Evolutionary conservation across 2,329 filamentous ascomycete genomes (phyloP).

Genomic region (Penicillium concentricum): DNA sequence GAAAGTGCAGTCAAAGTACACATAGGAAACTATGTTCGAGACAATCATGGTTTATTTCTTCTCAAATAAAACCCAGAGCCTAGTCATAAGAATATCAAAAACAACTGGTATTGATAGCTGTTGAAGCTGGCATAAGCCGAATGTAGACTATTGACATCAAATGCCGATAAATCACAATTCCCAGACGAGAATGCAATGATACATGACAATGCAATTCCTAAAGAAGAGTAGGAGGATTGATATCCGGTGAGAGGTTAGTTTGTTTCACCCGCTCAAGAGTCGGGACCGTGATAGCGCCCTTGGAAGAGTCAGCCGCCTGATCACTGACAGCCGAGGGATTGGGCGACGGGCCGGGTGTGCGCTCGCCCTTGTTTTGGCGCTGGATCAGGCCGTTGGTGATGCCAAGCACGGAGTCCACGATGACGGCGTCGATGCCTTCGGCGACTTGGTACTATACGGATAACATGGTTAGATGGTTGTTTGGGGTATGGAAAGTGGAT

Average conservation of each 20-base stretch:
- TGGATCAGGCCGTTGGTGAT: conserved; percentile 84
- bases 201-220: conserved; percentile 5
- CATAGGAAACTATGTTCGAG: neutral
- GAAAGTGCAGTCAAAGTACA: neutral
- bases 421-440: conserved; percentile 95
- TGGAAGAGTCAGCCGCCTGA: neutral
- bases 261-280: conserved; percentile 27
- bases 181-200: neutral
- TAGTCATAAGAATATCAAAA: neutral
- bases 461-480: neutral
- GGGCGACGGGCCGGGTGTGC: conserved; percentile 24
- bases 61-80: too few relatives aligned
- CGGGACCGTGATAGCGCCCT: conserved; percentile 26
- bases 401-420: conserved; percentile 90
- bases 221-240: conserved; percentile 3
- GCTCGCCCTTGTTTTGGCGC: conserved; percentile 27
- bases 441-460: conserved; percentile 72
- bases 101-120: conserved; percentile 12
- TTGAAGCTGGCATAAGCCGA: conserved; percentile 20
- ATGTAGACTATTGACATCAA: conserved; percentile 17
- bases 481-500: neutral
- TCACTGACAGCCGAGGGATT: conserved; percentile 18
- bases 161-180: conserved; percentile 15
- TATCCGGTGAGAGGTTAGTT: conserved; percentile 7
- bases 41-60: too few relatives aligned